Evolutionary conservation across 345 rosid species (phyloP), one percentile per base, ranked within the genome.

Genomic region (Gossypium rotundifolium): DNA sequence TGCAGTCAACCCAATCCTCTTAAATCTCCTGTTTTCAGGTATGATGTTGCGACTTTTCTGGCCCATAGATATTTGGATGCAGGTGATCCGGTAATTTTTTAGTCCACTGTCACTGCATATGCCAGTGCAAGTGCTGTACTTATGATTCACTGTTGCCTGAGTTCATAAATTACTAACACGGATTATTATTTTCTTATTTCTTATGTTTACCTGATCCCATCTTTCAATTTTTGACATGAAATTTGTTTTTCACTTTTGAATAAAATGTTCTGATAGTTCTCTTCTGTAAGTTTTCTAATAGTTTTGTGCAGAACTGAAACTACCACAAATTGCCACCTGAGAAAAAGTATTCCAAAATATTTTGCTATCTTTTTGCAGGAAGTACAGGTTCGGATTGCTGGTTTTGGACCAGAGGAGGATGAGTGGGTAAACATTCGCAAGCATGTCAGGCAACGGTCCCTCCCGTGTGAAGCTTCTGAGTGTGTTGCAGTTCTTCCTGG

Each of bases 401-500:
- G 99, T 72, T 96, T 93, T 58, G 99, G 97, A 80, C 88, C 88
- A 53, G 97, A 90, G 62, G 98, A 96, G 81, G 99, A 91, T 81
- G 99, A 96, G 88, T 96, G 99, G 99, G 72, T 91, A 61, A 89
- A 93, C 72, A 84, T 96, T 60, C 85, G 90, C 75, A 90, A 83
- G 83, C 87, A 87, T 77, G 88, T 93, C 64, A 85, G 99, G 79
- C 98, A 89, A 79, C 91, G 99, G 6, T 93, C 99, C 74, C 98
- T 91, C 76, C 98, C 99, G 7, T 96, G 98, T 77, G 99, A 96
- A 88, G 91, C 98, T 78, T 87, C 98, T 8, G 99, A 96, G 83
- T 96, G 99, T 78, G 98, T 91, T 82, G 98, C 90, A 18, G 97
- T 96, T 79, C 96, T 96, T 85, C 91, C 99, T 2, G 98, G 97